Conservation (phyloP, 2,329 filamentous ascomycete genomes). For the Arthrinium puccinioides region DNA sequence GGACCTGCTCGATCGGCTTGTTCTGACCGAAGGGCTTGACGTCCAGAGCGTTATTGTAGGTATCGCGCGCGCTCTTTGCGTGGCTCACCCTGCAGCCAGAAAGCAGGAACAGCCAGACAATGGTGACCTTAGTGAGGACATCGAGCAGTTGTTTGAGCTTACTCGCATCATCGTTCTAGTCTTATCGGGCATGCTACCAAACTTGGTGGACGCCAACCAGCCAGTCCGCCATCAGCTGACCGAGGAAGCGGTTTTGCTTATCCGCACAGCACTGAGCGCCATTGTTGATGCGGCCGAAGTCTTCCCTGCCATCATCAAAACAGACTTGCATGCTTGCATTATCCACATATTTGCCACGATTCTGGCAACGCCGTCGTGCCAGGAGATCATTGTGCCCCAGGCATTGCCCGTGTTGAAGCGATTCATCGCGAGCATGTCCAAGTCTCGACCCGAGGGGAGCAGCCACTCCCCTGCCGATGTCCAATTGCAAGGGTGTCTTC, state of each 20-base stretch:
- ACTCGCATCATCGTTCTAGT: slow-evolving; percentile 95
- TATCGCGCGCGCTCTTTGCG: slow-evolving; percentile 82
- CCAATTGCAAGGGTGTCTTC: slow-evolving; percentile 75
- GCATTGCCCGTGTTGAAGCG: slow-evolving; percentile 86
- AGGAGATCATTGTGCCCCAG: slow-evolving; percentile 82
- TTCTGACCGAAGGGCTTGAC: slow-evolving; percentile 81
- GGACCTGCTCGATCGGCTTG: slow-evolving; percentile 87
- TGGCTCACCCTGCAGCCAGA: slow-evolving; percentile 84
- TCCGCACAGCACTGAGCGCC: slow-evolving; percentile 74
- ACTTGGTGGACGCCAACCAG: slow-evolving; percentile 60
- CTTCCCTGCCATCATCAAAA: slow-evolving; percentile 93
- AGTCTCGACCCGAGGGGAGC: slow-evolving; percentile 23
- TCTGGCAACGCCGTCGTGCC: slow-evolving; percentile 78
- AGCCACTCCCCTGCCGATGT: slow-evolving; percentile 37
- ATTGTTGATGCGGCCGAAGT: slow-evolving; percentile 92
- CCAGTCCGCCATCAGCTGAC: slow-evolving; percentile 70
- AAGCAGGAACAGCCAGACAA: slow-evolving; percentile 59
- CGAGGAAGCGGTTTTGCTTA: slow-evolving; percentile 77
- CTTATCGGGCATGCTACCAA: slow-evolving; percentile 79
- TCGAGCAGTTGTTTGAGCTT: slow-evolving; percentile 94
- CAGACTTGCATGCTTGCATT: slow-evolving; percentile 92
- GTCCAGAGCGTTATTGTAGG: slow-evolving; percentile 91
- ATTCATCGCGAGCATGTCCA: slow-evolving; percentile 72
- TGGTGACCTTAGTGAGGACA: slow-evolving; percentile 85
- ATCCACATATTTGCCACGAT: slow-evolving; percentile 95